These are phyloP conservation scores for Neovahlkampfia damariscottae DNA, from an alignment of 78 protist genomes.

Conservation along the genomic window DNA sequence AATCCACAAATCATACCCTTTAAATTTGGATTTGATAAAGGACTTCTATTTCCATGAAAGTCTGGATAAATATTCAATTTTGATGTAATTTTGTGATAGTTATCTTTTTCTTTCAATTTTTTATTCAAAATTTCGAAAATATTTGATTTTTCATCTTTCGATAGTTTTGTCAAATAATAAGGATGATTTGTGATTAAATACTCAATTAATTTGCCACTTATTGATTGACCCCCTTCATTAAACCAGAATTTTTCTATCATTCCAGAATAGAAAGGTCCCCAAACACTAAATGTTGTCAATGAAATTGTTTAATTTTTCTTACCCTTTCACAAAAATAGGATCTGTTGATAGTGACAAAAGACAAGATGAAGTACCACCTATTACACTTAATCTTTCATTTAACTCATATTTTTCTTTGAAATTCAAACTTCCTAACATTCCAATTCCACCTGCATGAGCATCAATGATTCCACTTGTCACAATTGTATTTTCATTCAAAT, in stretches of 20 bases:
- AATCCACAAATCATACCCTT: conserved; percentile 14
- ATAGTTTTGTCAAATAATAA: neutral
- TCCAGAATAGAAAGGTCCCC: conserved; percentile 34
- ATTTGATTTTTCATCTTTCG: neutral
- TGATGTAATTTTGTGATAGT: neutral
- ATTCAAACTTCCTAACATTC: neutral
- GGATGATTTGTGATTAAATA: neutral
- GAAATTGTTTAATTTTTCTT: too few species aligned
- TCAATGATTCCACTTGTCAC: conserved; percentile 22
- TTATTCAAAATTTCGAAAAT: conserved; percentile 1
- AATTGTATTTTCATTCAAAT: neutral
- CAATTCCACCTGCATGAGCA: conserved; percentile 45
- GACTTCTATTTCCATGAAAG: conserved; percentile 29
- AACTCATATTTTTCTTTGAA: neutral
- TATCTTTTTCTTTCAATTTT: neutral
- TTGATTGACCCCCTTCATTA: conserved; percentile 35
- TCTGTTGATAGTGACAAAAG: neutral
- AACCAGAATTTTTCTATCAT: conserved; percentile 17
- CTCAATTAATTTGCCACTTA: conserved; percentile 13
- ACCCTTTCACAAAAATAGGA: neutral
- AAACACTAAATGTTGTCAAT: too few species aligned
- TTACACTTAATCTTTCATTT: neutral
- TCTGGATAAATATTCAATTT: conserved; percentile 19
- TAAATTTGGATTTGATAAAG: conserved; percentile 24
- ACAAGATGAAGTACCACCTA: conserved; percentile 30